phyloP scores from a whole-genome alignment of 768 basidiomycete genomes.

The Mycena albidolilacea region DNA sequence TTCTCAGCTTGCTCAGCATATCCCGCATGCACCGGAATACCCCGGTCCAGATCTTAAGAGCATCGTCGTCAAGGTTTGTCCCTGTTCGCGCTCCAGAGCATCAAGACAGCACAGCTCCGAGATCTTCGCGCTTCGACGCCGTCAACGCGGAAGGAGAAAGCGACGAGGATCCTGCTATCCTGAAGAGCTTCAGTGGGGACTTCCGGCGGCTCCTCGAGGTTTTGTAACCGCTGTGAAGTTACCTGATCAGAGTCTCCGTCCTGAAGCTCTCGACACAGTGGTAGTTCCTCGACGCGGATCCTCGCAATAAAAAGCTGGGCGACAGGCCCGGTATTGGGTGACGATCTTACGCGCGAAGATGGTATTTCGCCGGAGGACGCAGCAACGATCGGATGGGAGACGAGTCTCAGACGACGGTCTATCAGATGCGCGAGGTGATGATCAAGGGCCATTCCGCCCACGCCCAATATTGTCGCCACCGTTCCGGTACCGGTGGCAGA shows the following conservation, averaged over 20 bases:
- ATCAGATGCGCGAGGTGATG: conserved; percentile 30
- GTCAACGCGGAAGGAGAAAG: conserved; percentile 44
- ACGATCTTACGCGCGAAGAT: conserved; percentile 44
- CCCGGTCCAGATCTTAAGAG: neutral
- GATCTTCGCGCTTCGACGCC: conserved; percentile 47
- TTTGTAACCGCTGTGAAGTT: conserved; percentile 45
- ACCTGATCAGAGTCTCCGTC: conserved; percentile 40
- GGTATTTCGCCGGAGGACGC: conserved; percentile 42
- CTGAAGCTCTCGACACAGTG: conserved; percentile 39
- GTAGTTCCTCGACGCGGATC: conserved; percentile 43
- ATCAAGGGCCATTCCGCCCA: conserved; percentile 9
- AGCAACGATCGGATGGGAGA: conserved; percentile 34
- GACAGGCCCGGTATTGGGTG: conserved; percentile 36
- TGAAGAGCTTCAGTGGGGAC: conserved; percentile 43
- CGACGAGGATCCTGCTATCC: conserved; percentile 46
- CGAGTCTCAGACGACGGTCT: conserved; percentile 19
- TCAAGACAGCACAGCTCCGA: conserved; percentile 50
- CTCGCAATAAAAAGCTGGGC: conserved; percentile 46
- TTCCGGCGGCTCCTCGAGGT: conserved; percentile 44
- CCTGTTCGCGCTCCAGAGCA: conserved; percentile 23
- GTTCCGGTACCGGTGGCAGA: no score
- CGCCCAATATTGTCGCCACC: no score
- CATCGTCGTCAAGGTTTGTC: neutral
- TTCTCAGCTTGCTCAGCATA: no score
- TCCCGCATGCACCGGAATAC: neutral